Evolutionary conservation across 1,284 basidiomycete species (phyloP).

Genomic region (Filobasidium uniguttulatum): DNA sequence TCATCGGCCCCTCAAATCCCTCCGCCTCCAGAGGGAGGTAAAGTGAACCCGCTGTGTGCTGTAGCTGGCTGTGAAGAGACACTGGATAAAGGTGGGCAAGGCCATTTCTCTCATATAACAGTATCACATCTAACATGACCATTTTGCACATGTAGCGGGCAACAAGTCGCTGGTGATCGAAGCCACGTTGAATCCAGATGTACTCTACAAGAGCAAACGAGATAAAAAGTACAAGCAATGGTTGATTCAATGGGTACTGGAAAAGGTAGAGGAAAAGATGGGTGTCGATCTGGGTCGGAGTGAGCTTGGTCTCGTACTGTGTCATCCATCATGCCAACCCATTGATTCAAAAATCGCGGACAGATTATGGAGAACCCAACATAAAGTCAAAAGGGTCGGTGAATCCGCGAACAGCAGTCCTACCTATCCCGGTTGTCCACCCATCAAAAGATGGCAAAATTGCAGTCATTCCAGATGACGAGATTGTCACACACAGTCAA

Average conservation of each 20-base stretch:
- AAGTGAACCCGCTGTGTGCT: conserved; percentile 12
- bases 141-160: conserved; percentile 1
- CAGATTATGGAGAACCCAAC: conserved; percentile 15
- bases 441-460: neutral
- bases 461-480: neutral
- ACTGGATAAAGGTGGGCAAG: conserved; percentile 12
- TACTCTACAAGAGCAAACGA: conserved; percentile 7
- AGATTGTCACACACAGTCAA: neutral
- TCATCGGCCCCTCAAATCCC: conserved; percentile 10
- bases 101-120: neutral
- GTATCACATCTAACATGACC: neutral
- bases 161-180: conserved; percentile 11
- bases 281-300: conserved; percentile 14
- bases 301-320: neutral
- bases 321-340: neutral
- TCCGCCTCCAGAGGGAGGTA: conserved; percentile 9
- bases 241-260: conserved; percentile 14
- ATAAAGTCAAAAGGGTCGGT: conserved; percentile 13
- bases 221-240: conserved; percentile 15
- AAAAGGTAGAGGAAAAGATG: conserved; percentile 15
- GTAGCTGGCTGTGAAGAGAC: conserved; percentile 10
- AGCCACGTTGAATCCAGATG: conserved; percentile 5
- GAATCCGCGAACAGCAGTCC: conserved; percentile 8
- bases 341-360: neutral
- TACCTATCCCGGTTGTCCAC: conserved; percentile 2